These are phyloP conservation scores for Lepidium campestre DNA, from an alignment of 441 rosid genomes.

Conservation along the genomic window DNA sequence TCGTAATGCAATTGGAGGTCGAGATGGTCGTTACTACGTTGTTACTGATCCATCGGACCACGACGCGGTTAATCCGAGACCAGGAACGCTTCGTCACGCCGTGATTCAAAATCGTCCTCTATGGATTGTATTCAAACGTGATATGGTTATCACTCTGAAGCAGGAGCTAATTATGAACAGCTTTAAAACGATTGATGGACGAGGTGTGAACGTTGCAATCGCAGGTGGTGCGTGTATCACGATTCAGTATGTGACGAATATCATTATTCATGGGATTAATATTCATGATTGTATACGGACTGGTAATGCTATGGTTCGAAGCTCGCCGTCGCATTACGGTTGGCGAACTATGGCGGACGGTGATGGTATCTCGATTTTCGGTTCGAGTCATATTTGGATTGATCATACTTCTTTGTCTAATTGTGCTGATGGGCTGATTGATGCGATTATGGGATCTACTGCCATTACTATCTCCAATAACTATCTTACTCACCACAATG, in stretches of 20 bases:
- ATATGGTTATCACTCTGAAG: constrained; percentile 37
- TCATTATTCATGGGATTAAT: constrained; percentile 39
- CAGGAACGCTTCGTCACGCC: constrained; percentile 43
- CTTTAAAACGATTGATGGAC: constrained; percentile 46
- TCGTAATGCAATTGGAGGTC: constrained; percentile 42
- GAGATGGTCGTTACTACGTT: constrained; percentile 40
- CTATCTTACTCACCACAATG: constrained; percentile 45
- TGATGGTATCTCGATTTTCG: constrained; percentile 39
- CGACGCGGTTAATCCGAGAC: constrained; percentile 35
- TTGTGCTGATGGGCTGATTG: constrained; percentile 45
- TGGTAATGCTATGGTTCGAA: constrained; percentile 40
- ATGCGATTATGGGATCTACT: constrained; percentile 46
- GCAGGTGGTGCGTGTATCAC: constrained; percentile 44
- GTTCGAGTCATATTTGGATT: constrained; percentile 45
- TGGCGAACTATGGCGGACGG: constrained; percentile 48
- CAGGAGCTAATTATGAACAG: constrained; percentile 51
- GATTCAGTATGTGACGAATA: constrained; percentile 40
- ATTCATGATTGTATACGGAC: constrained; percentile 35
- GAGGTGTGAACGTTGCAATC: constrained; percentile 38
- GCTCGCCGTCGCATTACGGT: constrained; percentile 38
- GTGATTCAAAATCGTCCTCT: constrained; percentile 40
- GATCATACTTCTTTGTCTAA: constrained; percentile 44
- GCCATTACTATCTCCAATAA: constrained; percentile 46
- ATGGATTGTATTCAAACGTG: constrained; percentile 42
- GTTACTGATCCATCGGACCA: constrained; percentile 36